phyloP scores from a whole-genome alignment of 768 basidiomycete genomes.

The Agrocybe praecox region DNA sequence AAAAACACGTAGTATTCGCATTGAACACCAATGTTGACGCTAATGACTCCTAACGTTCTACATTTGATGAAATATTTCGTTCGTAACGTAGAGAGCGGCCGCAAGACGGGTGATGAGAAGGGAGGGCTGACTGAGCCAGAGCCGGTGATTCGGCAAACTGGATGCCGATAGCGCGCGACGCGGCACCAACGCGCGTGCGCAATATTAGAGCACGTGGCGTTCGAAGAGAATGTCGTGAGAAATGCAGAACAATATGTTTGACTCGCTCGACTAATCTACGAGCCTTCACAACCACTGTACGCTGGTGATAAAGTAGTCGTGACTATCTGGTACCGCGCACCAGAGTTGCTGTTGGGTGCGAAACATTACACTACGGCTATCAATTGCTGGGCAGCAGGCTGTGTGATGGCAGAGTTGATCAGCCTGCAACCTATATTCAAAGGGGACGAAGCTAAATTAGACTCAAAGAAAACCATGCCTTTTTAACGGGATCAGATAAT shows the following conservation, averaged over 20 bases:
- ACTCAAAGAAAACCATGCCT: conserved; percentile 95
- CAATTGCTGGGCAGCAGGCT: conserved; percentile 97
- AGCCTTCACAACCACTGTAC: conserved; percentile 89
- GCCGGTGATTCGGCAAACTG: no score
- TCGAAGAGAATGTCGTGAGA: background rate
- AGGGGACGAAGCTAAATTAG: conserved; percentile 97
- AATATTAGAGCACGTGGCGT: background rate
- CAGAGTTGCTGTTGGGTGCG: conserved; percentile 93
- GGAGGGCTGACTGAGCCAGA: no score
- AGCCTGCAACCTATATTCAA: conserved; percentile 97
- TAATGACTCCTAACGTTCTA: no score
- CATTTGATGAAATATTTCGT: no score
- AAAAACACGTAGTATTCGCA: no score
- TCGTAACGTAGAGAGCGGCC: no score
- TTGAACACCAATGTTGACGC: no score
- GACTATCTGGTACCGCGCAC: conserved; percentile 99
- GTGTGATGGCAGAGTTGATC: conserved; percentile 95
- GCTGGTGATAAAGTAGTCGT: conserved; percentile 98
- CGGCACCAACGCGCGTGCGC: background rate
- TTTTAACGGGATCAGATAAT: conserved; percentile 95
- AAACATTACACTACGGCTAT: conserved; percentile 98
- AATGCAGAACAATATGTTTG: conserved; percentile 26
- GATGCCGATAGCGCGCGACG: background rate
- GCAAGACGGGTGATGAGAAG: no score
- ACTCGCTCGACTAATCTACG: conserved; percentile 87